Base-by-base conservation (phyloP, 73 alveolate genomes). In the Halteria grandinella region DNA sequence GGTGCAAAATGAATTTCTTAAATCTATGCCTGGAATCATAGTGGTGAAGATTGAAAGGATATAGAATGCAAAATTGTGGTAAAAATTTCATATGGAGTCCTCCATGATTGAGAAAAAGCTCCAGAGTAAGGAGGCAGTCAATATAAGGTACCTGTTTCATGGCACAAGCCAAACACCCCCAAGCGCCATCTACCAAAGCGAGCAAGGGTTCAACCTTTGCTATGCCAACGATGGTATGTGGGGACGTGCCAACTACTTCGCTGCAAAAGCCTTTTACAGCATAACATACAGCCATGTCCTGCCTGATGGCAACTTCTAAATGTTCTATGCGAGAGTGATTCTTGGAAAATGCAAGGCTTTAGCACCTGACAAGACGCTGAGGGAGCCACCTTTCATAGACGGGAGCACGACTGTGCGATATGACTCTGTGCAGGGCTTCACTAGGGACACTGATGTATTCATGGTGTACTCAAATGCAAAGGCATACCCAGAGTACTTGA, bases 171-270 rank as follows among this genome's bases (percentile, higher is more conserved):
- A n/a, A 10, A 59, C 78, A 25, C 27, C 1, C 15, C 79, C 87
- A 12, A 12, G 43, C 1, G 10, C 11, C 2, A 58, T 75, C 29
- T 43, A 75, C 24, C 7, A 52, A 18, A 23, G 75, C 6, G 86
- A 75, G 10, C 79, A 75, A 45, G 87, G 87, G 23, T 75, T 75
- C 47, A 71, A 75, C 36, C 55, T 58, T 58, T n/a, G 78, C 39
- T 75, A 41, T 29, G 52, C 84, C 14, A 55, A 44, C 21, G 55
- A 40, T 33, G 90, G 90, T 40, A 17, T 52, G 81, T 80, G 90
- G 90, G 90, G 90, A 7, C 15, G 25, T 31, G 90, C 85, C 14
- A 24, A 52, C 24, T 80, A 80, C 47, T 80, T 80, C 40, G 84
- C 90, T 1, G 32, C 29, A 23, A 80, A 52, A n/a, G 53, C 80